Base-by-base conservation (phyloP, 352 stramenopile species). In the Globisporangium heterothallicum region DNA sequence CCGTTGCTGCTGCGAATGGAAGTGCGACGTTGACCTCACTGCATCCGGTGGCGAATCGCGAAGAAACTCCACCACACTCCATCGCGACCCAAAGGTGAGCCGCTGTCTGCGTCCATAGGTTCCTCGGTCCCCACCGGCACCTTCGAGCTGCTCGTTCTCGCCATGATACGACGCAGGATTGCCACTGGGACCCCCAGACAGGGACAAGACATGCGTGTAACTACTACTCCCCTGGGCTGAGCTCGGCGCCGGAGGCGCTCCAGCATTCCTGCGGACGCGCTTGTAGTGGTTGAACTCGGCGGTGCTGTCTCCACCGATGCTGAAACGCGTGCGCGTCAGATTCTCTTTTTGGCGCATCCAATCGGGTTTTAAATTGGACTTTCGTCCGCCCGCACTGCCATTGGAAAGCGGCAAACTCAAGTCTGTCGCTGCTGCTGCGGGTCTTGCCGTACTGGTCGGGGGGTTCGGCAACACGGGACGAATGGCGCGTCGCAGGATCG, bases 261-360 rank as follows among this genome's bases (percentile, higher is more conserved):
- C 21, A 34, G 27, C 16, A 6, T 9, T 49, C 19, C 30, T 21
- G 10, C 53, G 58, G 9, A 56, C 61, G 27, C 68, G 64, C 16
- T 55, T 59, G 44, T 83, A 86, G 45, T 84, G 66, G 5, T 68
- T 63, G 30, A 57, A 66, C 47, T 89, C 75, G 13, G 69, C 70
- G 19, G 67, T 70, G 9, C 64, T 63, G 46, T 78, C 72, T 46
- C 36, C 29, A 10, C 67, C 61, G 41, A 82, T 73, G 25, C 64
- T 85, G 59, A 91, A 87, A 30, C 80, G 77, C 53, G 80, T 77
- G 34, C 65, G 70, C 18, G 64, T 71, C 6, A 87, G 58, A 7
- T 67, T 70, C 47, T 91, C 80, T 29, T 77, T 79, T 14, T 78
- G 65, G 14, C 67, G 64, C 63, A 91, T 80, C 73, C 74, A 88